Evolutionary conservation across 2,329 filamentous ascomycete species (phyloP).

Genomic region (Talaromyces amestolkiae): DNA sequence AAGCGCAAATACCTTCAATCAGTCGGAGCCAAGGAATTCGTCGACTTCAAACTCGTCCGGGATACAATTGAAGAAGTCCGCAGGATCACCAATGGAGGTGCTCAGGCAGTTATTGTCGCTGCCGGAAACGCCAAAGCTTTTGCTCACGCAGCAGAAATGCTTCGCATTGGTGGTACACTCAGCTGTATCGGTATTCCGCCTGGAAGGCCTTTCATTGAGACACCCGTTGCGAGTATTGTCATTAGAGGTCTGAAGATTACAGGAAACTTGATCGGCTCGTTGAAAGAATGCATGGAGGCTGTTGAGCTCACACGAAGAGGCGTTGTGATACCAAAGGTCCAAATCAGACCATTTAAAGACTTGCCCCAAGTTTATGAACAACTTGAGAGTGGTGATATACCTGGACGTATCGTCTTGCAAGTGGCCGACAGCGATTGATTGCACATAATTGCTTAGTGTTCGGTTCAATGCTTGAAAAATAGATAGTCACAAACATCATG

Average conservation of each 20-base stretch:
- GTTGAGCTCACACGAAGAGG: conserved; percentile 45
- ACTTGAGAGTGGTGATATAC: conserved; percentile 46
- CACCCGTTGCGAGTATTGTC: conserved; percentile 44
- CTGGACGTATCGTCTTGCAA: conserved; percentile 45
- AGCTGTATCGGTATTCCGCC: conserved; percentile 47
- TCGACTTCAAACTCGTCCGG: conserved; percentile 39
- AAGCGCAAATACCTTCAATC: conserved; percentile 41
- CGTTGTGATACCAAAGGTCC: conserved; percentile 43
- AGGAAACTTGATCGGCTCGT: conserved; percentile 45
- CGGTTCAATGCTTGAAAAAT: background rate
- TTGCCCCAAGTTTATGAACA: conserved; percentile 45
- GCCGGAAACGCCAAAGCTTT: conserved; percentile 45
- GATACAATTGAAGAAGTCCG: conserved; percentile 37
- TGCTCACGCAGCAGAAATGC: conserved; percentile 44
- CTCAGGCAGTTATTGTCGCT: conserved; percentile 44
- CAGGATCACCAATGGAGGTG: conserved; percentile 40
- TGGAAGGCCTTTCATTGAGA: conserved; percentile 39
- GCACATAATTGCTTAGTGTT: background rate
- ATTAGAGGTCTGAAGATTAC: conserved; percentile 46
- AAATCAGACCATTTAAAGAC: conserved; percentile 44
- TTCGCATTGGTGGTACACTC: conserved; percentile 44
- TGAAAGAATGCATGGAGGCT: conserved; percentile 49
- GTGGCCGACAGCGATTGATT: conserved; percentile 28
- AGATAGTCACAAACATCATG: background rate
- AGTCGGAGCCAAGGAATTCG: conserved; percentile 41